Percentiles rank a stretch among this genome's conserved stretches.
phyloP scores from a whole-genome alignment of 768 basidiomycete species.

The Rhodocollybia butyracea region DNA sequence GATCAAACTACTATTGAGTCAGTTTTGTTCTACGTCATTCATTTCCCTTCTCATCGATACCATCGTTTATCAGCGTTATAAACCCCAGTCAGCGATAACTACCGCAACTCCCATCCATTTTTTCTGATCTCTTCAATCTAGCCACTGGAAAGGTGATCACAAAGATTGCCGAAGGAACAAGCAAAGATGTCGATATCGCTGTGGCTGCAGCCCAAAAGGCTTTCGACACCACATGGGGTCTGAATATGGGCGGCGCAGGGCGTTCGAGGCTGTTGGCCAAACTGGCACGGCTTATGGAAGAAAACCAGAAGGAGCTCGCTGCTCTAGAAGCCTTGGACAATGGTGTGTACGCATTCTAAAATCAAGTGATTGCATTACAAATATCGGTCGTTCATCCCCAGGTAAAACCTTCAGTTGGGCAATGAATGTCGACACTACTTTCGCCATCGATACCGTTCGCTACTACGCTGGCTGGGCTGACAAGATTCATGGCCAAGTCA shows the following conservation, averaged over 20 bases:
- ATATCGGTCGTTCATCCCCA: background rate
- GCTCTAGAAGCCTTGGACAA: constrained; percentile 46
- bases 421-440: constrained; percentile 12
- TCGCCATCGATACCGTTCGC: constrained; percentile 28
- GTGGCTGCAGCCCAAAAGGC: constrained; percentile 58
- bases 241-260: constrained; percentile 32
- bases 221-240: constrained; percentile 34
- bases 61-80: constrained; percentile 38
- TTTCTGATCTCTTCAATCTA: constrained; percentile 24
- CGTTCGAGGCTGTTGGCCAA: constrained; percentile 37
- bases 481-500: constrained; percentile 43
- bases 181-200: constrained; percentile 62
- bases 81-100: constrained; percentile 32
- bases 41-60: constrained; percentile 7
- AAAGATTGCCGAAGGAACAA: constrained; percentile 46
- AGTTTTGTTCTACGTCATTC: constrained; percentile 22
- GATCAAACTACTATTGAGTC: constrained; percentile 61
- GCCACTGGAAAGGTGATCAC: constrained; percentile 57
- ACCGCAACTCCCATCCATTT: background rate
- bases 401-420: constrained; percentile 23
- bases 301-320: constrained; percentile 38
- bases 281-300: constrained; percentile 47
- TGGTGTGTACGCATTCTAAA: constrained; percentile 18
- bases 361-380: background rate
- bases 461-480: constrained; percentile 57